phyloP scores from a whole-genome alignment of 2,329 filamentous ascomycete genomes.

The Ophiocordyceps sinensis region DNA sequence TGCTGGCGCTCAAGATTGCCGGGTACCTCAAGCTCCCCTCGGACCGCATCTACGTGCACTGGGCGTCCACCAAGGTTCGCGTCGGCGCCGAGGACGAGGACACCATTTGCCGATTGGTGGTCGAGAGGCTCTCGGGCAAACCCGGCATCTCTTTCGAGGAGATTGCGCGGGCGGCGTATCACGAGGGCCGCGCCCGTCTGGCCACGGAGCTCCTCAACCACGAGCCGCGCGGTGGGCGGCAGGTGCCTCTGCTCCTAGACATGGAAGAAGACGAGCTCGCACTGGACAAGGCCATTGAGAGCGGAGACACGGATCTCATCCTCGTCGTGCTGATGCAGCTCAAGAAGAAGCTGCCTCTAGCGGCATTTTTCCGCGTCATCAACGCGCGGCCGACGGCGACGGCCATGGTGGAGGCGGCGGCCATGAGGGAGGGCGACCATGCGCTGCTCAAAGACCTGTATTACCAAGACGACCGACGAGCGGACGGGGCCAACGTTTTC shows the following conservation, averaged over 20 bases:
- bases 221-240: conserved; percentile 86
- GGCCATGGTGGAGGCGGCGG: conserved; percentile 76
- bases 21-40: conserved; percentile 76
- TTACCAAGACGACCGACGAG: conserved; percentile 86
- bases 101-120: conserved; percentile 70
- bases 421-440: conserved; percentile 55
- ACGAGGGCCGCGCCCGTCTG: conserved; percentile 78
- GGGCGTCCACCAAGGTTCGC: conserved; percentile 90
- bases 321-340: conserved; percentile 76
- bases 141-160: conserved; percentile 90
- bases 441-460: conserved; percentile 84
- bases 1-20: conserved; percentile 77
- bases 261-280: conserved; percentile 96
- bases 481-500: conserved; percentile 80
- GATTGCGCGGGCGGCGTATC: conserved; percentile 83
- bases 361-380: conserved; percentile 84
- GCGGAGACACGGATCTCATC: conserved; percentile 87
- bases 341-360: conserved; percentile 79
- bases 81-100: conserved; percentile 76
- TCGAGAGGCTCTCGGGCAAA: conserved; percentile 74
- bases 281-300: conserved; percentile 91
- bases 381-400: conserved; percentile 75
- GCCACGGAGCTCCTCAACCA: conserved; percentile 87
- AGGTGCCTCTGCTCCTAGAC: conserved; percentile 80
- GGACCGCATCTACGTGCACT: conserved; percentile 87